A percentile compares a stretch with the other conserved stretches of the same genome.
Conservation (phyloP, 2,329 filamentous ascomycete species). For the Lasiodiplodia sp. region DNA sequence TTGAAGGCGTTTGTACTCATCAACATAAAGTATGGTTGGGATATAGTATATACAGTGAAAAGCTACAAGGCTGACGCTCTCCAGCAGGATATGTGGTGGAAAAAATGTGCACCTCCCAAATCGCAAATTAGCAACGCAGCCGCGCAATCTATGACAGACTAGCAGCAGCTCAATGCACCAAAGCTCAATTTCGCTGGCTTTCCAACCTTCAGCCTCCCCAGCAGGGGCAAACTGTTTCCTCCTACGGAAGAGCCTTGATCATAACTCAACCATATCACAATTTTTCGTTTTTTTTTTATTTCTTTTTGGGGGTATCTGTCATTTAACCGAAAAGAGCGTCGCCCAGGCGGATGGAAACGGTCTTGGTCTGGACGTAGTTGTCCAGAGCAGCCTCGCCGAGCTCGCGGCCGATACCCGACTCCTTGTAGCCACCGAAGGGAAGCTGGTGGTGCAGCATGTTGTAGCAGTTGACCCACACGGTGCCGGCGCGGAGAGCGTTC, state of each 20-base stretch:
- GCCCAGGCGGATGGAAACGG: constrained; percentile 57
- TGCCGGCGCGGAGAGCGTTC: constrained; percentile 73
- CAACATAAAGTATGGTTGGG: neutral
- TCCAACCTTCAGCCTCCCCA: neutral
- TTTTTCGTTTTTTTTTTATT: constrained; percentile 2
- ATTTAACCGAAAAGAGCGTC: constrained; percentile 53
- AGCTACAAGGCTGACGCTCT: neutral
- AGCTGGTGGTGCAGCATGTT: constrained; percentile 75
- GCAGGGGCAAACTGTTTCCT: neutral
- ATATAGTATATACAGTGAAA: constrained; percentile 16
- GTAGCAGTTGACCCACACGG: constrained; percentile 73
- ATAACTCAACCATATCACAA: neutral
- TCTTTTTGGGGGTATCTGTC: neutral
- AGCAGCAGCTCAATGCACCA: neutral
- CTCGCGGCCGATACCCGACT: constrained; percentile 58
- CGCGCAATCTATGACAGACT: neutral
- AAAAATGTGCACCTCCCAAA: neutral
- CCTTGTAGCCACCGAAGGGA: constrained; percentile 62
- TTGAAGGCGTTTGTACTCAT: neutral
- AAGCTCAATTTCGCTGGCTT: constrained; percentile 9
- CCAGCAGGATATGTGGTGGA: neutral
- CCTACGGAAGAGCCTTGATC: neutral
- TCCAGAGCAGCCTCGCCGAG: constrained; percentile 59
- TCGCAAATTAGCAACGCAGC: constrained; percentile 2
- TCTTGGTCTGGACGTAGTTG: constrained; percentile 55